Conservation (phyloP, 1,284 basidiomycete species). For the Xerocomus amazonicus region DNA sequence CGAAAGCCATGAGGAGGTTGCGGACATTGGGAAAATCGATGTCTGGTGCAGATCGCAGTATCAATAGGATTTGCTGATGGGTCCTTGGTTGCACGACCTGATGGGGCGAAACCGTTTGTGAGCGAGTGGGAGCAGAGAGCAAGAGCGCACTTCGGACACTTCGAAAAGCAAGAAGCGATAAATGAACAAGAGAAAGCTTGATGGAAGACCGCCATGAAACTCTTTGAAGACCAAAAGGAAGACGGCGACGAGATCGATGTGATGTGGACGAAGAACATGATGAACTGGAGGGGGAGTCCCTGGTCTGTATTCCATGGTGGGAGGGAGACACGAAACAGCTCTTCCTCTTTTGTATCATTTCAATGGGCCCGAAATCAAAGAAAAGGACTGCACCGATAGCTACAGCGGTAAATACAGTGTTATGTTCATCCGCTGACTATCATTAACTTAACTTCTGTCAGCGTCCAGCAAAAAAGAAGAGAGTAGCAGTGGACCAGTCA, state of each 20-base stretch:
- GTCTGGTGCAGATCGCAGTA: constrained; percentile 29
- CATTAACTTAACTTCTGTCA: constrained; percentile 20
- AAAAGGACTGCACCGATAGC: constrained; percentile 35
- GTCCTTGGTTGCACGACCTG: constrained; percentile 42
- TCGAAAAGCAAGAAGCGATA: constrained; percentile 62
- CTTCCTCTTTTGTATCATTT: constrained; percentile 24
- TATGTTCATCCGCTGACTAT: background rate
- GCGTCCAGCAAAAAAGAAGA: constrained; percentile 46
- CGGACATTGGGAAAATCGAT: constrained; percentile 25
- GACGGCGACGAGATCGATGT: constrained; percentile 61
- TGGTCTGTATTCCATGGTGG: constrained; percentile 28
- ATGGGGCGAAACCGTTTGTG: constrained; percentile 1
- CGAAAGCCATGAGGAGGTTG: constrained; percentile 38
- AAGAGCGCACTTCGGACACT: constrained; percentile 44
- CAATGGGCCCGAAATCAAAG: constrained; percentile 26
- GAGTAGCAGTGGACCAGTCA: constrained; percentile 27
- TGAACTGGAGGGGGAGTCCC: constrained; percentile 51
- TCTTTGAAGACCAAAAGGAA: constrained; percentile 59
- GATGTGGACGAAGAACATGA: constrained; percentile 68
- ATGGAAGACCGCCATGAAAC: constrained; percentile 47
- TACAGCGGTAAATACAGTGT: constrained; percentile 28
- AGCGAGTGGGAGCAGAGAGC: background rate
- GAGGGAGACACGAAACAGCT: constrained; percentile 13
- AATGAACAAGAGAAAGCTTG: constrained; percentile 58
- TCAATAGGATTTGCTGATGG: constrained; percentile 36